Percentiles rank a stretch among this genome's conserved stretches.
phyloP scores from a whole-genome alignment of 106 monocot species.

The Posidonia australis region DNA sequence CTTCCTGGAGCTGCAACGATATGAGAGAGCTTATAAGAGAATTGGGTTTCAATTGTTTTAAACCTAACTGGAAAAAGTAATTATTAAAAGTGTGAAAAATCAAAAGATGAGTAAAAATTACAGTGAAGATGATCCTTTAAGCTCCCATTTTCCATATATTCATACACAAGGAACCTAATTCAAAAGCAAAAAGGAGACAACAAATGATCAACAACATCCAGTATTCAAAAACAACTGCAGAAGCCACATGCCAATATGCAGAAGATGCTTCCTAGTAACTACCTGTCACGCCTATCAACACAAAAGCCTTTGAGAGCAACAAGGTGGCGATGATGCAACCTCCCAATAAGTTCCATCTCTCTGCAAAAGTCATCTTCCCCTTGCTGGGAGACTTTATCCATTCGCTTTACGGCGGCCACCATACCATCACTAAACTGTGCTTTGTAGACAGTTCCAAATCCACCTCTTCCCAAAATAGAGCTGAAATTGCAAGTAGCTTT shows the following conservation, averaged over 20 bases:
- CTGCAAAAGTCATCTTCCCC: constrained; percentile 83
- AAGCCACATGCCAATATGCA: neutral
- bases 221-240: neutral
- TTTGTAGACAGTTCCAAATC: constrained; percentile 91
- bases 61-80: neutral
- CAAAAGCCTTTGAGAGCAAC: constrained; percentile 84
- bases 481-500: constrained; percentile 71
- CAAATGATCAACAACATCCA: neutral
- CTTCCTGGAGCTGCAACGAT: constrained; percentile 46
- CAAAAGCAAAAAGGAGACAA: constrained; percentile 1
- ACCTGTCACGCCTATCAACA: constrained; percentile 66
- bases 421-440: constrained; percentile 63
- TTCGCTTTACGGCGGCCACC: constrained; percentile 72
- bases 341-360: constrained; percentile 85
- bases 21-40: neutral
- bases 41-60: neutral
- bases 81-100: neutral
- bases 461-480: constrained; percentile 77
- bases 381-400: constrained; percentile 80
- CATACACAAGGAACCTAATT: constrained; percentile 81
- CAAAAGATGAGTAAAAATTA: constrained; percentile 17
- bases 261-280: neutral
- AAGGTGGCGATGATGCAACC: constrained; percentile 94
- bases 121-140: constrained; percentile 92
- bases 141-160: constrained; percentile 98